Evolutionary conservation across 176 grass and related monocot genomes (phyloP).

Genomic region (bread wheat (Triticum aestivum)): IWGSC_CS_RefSeq_v2.1 NC_057797.1:145005138-145005637

Average conservation of each 20-base stretch:
- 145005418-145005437: neutral
- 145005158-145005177: neutral
- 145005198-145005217: constrained; percentile 44
- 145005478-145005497: constrained; percentile 1
- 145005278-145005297: neutral
- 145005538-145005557: neutral
- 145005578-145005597: constrained; percentile 45
- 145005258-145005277: neutral
- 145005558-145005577: neutral
- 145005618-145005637: constrained; percentile 29
- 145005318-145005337: constrained; percentile 39
- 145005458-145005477: constrained; percentile 14
- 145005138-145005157: constrained; percentile 5
- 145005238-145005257: neutral
- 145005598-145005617: constrained; percentile 54
- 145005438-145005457: neutral
- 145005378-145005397: constrained; percentile 10
- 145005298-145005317: constrained; percentile 5
- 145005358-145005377: constrained; percentile 30
- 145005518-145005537: neutral
- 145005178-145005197: constrained; percentile 2
- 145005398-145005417: constrained; percentile 8
- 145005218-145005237: neutral
- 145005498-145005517: constrained; percentile 2
- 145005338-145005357: constrained; percentile 7